Base-by-base conservation (phyloP, 129 eudicot genomes). In the Centella asiatica region DNA sequence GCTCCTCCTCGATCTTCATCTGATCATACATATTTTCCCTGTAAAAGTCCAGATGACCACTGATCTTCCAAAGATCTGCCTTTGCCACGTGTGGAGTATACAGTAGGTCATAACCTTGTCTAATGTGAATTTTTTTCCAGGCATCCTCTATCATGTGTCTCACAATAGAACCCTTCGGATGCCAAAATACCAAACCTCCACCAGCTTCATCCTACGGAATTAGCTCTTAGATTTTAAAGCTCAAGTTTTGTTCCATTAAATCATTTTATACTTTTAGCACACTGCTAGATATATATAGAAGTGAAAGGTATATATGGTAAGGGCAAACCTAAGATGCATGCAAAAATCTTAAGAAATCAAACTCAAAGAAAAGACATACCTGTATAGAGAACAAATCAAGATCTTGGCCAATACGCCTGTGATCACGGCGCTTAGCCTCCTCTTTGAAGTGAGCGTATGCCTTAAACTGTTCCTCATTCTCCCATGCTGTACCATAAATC, bases 181-280 rank as follows among this genome's bases (percentile, higher is more conserved):
- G 99, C 99, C 99, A 93, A 72, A 93, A 93, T 14, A 93, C 99
- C 64, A 93, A 76, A 60, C 99, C 99, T 65, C 96, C 99, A 59
- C 99, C 99, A 52, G 99, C 96, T 69, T 93, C 99, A 72, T 93
- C 99, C 99, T 93, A 83, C 70, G 56, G 44, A 52, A 62, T 65
- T 65, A 37, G 6, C 36, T 44, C 36, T 25, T 27, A 60, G 63
- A 57, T 57, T 57, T 24, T 29, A 32, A 33, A 10, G 28, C 27
- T 19, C 47, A 57, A 33, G 44, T 5, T 19, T 33, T 14, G 19
- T 19, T 57, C 20, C 0, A 33, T 33, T 10, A 33, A 57, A n/a
- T 34, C 2, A 29, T 29, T 7, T 57, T n/a, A n/a, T n/a, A n/a
- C n/a, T n/a, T n/a, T n/a, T 58, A 20, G 12, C 8, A 33, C 22